phyloP scores from a whole-genome alignment of 805 yeast species.

The Yarrowia bubula region DNA sequence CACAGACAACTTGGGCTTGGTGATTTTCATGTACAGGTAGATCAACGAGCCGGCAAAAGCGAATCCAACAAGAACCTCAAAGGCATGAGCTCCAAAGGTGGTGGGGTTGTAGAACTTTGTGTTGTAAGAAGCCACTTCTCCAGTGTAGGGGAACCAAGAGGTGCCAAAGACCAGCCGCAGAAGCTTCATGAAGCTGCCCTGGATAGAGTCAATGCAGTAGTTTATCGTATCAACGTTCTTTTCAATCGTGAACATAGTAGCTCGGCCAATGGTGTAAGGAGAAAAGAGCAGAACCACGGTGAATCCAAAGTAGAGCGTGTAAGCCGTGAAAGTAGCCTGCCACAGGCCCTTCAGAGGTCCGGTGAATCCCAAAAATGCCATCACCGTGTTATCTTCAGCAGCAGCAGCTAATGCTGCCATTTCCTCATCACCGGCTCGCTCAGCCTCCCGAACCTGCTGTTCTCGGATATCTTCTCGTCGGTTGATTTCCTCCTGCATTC shows the following conservation, averaged over 20 bases:
- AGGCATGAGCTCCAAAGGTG: not conserved
- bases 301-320: not conserved
- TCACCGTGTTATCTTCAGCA: not conserved
- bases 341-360: not conserved
- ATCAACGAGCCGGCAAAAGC: not conserved
- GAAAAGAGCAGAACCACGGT: not conserved
- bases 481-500: conserved; percentile 21
- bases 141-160: not conserved
- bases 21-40: not conserved
- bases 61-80: conserved; percentile 3
- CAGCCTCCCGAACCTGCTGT: not conserved
- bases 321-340: not conserved
- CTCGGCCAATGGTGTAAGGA: conserved; percentile 17
- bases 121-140: not conserved
- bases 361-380: conserved; percentile 13
- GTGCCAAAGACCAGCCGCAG: not conserved
- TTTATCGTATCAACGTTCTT: conserved; percentile 2
- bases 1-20: not conserved
- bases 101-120: conserved; percentile 21
- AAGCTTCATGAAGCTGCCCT: not conserved
- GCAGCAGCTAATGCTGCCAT: not conserved
- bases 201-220: conserved; percentile 1
- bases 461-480: conserved; percentile 5
- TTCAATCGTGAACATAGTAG: conserved; percentile 23
- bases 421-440: not conserved